Evolutionary conservation across 2,329 filamentous ascomycete genomes (phyloP), one percentile per base, ranked within the genome.

Genomic region (Chaetoscypha palmicola): DNA sequence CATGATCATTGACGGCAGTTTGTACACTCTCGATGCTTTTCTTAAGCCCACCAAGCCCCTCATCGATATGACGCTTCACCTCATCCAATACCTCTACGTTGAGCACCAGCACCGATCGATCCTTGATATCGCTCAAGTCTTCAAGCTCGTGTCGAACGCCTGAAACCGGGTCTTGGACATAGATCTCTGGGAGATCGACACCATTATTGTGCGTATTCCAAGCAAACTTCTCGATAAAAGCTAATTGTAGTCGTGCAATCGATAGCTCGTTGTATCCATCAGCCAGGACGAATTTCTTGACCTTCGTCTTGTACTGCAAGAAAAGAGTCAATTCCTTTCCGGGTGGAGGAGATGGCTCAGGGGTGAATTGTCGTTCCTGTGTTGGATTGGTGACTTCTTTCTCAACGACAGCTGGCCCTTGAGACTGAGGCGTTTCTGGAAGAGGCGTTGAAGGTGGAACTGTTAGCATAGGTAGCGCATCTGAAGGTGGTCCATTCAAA

Each of bases 181-280:
- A 96, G 12, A 98, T 97, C 57, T 98, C 92, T 0, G 92, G 92
- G 35, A 98, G 68, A 61, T 98, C 92, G 11, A 81, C 79, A 5
- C 92, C 92, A 58, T 96, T 94, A 48, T 88, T 84, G 56, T 97
- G 90, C 1, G 91, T 96, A 57, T 95, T 97, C 90, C 94, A 98
- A 0, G 91, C 92, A 61, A 98, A 98, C 62, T 96, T 98, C 56
- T 98, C 92, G 56, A 98, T 98, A 57, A 98, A 98, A 1, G 92
- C 91, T 21, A 98, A 74, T 63, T 98, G 91, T 46, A 98, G 66
- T 19, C 90, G 79, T 1, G 89, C 89, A 47, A 96, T 83, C 2
- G 87, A 91, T 9, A 98, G 72, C 50, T 91, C 88, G 23, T 82
- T 81, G 53, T 83, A 82, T 1, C 91, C 91, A 62, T 94, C 89